Evolutionary conservation across 306 rosid species (phyloP).

Genomic region (Comarum palustre): DNA sequence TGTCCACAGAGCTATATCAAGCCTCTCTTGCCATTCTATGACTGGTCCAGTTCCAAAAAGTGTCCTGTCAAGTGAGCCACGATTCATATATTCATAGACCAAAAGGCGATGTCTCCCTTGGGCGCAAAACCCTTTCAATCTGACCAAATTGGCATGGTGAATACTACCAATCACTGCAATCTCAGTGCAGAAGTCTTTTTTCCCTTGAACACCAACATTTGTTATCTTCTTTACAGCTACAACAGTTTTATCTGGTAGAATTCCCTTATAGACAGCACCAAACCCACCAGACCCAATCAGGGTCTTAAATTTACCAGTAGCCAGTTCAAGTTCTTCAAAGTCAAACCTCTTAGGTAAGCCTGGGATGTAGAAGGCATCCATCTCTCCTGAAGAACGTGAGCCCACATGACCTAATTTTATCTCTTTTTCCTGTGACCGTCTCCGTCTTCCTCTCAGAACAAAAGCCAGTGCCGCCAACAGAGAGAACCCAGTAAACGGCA

Average conservation of each 20-base stretch:
- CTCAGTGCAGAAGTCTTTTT: conserved; percentile 84
- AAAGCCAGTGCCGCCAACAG: conserved; percentile 44
- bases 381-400: conserved; percentile 53
- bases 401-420: conserved; percentile 40
- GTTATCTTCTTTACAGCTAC: conserved; percentile 89
- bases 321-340: conserved; percentile 61
- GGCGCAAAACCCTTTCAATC: conserved; percentile 75
- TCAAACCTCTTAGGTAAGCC: conserved; percentile 84
- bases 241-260: conserved; percentile 54
- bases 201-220: conserved; percentile 73
- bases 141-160: conserved; percentile 82
- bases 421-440: conserved; percentile 31
- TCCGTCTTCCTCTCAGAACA: conserved; percentile 52
- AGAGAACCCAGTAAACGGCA: conserved; percentile 54
- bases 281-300: conserved; percentile 87
- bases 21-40: conserved; percentile 87
- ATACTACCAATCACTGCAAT: conserved; percentile 81
- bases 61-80: conserved; percentile 71
- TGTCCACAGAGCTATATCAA: conserved; percentile 73
- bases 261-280: conserved; percentile 80
- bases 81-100: conserved; percentile 89
- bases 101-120: conserved; percentile 69
- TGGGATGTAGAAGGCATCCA: conserved; percentile 71
- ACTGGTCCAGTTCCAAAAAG: conserved; percentile 74
- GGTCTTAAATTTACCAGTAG: conserved; percentile 70